Conservation (phyloP, 805 yeast genomes). For the Hanseniaspora clermontiae region DNA sequence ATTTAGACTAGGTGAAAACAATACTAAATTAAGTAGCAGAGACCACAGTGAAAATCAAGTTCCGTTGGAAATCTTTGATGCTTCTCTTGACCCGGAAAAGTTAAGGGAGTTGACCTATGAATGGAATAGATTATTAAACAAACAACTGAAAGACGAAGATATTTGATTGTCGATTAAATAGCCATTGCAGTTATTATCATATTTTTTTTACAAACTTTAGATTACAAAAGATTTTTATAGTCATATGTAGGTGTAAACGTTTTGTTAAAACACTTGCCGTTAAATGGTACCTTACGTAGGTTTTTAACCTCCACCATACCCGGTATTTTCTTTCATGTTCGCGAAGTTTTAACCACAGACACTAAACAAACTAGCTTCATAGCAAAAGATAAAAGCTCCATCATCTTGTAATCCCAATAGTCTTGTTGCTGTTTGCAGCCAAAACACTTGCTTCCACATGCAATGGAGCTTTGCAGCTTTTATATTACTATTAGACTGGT, state of each 20-base stretch:
- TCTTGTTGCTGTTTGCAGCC: too few relatives aligned
- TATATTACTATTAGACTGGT: too few relatives aligned
- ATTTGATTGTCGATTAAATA: too few relatives aligned
- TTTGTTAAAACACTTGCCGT: not conserved
- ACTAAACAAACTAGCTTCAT: too few relatives aligned
- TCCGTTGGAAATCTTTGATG: constrained; percentile 83
- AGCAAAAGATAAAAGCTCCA: too few relatives aligned
- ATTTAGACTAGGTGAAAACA: constrained; percentile 58
- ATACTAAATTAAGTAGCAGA: constrained; percentile 21
- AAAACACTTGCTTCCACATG: too few relatives aligned
- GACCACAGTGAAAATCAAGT: constrained; percentile 86
- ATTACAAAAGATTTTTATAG: too few relatives aligned
- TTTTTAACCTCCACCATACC: not conserved
- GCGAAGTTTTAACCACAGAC: not conserved
- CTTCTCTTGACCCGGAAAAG: constrained; percentile 52
- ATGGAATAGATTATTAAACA: constrained; percentile 37
- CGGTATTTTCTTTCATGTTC: not conserved
- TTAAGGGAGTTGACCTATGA: constrained; percentile 56
- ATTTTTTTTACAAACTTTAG: too few relatives aligned
- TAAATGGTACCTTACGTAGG: not conserved
- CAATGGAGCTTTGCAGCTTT: too few relatives aligned
- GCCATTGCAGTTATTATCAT: too few relatives aligned
- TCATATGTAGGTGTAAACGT: not conserved
- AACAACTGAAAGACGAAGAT: constrained; percentile 20
- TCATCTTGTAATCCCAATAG: too few relatives aligned